Base-by-base conservation (phyloP, 805 yeast genomes). In the Ogataea henricii region DNA sequence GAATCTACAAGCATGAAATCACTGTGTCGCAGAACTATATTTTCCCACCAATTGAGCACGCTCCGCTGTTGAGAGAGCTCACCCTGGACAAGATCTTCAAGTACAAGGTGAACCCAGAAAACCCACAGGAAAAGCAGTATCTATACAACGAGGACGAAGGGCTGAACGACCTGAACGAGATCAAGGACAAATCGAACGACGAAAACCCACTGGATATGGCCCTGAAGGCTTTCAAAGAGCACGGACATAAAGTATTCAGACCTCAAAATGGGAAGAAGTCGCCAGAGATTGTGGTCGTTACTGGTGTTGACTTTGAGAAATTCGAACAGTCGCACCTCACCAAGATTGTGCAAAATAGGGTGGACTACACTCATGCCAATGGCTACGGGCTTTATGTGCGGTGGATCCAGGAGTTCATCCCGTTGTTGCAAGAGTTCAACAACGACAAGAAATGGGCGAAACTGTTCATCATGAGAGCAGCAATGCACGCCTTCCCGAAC, bases 401-500 rank as follows among this genome's bases (percentile, higher is more conserved):
- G 51, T 90, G 92, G 88, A 66, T 77, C 27, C 91, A 89, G 66
- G 97, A 94, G 64, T 91, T 88, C 66, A 60, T 79, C 14, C 91
- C 92, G 6, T 56, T 75, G 13, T 57, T 85, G 47, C 74, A 79
- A 46, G 73, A 74, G 30, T 65, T 74, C 57, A 67, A 71, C 49
- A 65, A 68, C 52, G 67, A 81, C 54, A 70, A 70, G 47, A 68
- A 73, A 23, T 87, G 96, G 94, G 77, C 81, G 26, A 80, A 83
- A 54, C 60, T 84, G 23, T 77, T 79, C 47, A 65, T 83, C 34
- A 65, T 89, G 63, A 77, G 95, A 51, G 94, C 91, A 36, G 97
- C 98, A n/a, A 82, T 92, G 85, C 81, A 79, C 64, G 94, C 96
- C 0, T 90, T 90, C 72, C 98, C 98, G 1, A 73, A 83, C 40